Base-by-base conservation (phyloP, 495 filamentous ascomycete genomes). In the Penicillium tannophilum region DNA sequence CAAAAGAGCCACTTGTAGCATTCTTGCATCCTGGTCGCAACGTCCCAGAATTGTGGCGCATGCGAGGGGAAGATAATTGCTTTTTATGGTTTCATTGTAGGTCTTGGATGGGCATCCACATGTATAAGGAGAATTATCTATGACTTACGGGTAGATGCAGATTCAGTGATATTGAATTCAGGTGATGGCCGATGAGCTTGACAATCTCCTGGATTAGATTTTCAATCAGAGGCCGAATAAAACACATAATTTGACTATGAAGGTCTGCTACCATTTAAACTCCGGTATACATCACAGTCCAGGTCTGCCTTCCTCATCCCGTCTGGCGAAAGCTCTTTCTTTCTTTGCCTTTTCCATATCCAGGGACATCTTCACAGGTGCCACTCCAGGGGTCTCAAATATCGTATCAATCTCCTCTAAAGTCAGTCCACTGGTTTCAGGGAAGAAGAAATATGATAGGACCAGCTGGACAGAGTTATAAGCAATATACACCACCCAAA, bases 371-470 rank as follows among this genome's bases (percentile, higher is more conserved):
- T 77, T 78, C n/a, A 78, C 76, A 1, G 76, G 75, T 12, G 48
- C 49, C 49, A 78, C 70, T 7, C 74, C 77, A 3, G 71, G 70
- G 8, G 76, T 79, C 56, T 79, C 75, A 59, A 80, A 78, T 33
- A 80, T 69, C 7, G 64, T 66, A 57, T 78, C 74, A 26, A 79
- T 80, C 55, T 79, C 72, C 54, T 80, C 76, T 41, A 79, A 60
- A 43, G 69, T 68, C 19, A 78, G 55, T 3, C 63, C 68, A 35
- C 56, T 55, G 7, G 75, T 79, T 56, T 78, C 77, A 0, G 74
- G 75, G 61, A 80, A 79, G 49, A 76, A 59, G 48, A 76, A 73
- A 43, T 76, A 78, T 4, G 75, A 70, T 17, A 75, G 47, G 1
- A 71, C 55, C 11, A 80, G 65, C 57, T 79, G 77, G 36, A 76